Percentiles rank a stretch among this genome's conserved stretches.
Evolutionary conservation across 768 basidiomycete genomes (phyloP).

Genomic region (Lyophyllum semitale): DNA sequence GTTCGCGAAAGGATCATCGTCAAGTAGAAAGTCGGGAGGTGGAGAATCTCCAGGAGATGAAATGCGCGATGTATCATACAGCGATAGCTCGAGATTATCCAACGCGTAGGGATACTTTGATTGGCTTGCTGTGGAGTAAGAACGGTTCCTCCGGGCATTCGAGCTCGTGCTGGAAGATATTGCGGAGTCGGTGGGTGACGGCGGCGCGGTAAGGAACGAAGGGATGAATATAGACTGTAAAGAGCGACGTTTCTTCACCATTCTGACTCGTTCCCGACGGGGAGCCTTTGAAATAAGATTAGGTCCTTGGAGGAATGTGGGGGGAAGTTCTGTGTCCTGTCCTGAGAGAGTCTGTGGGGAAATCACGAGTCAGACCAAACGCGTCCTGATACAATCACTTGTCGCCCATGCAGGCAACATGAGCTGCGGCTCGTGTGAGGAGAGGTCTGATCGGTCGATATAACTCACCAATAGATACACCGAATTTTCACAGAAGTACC

Average conservation of each 20-base stretch:
- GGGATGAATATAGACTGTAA: constrained; percentile 54
- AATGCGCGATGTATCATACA: constrained; percentile 20
- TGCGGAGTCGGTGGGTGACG: constrained; percentile 24
- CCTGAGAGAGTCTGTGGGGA: constrained; percentile 20
- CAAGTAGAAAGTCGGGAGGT: constrained; percentile 52
- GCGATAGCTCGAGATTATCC: constrained; percentile 8
- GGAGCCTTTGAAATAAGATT: constrained; percentile 3
- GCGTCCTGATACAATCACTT: constrained; percentile 14
- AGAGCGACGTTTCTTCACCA: constrained; percentile 55
- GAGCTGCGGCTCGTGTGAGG: constrained; percentile 9
- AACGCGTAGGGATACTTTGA: constrained; percentile 6
- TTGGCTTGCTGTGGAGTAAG: constrained; percentile 23
- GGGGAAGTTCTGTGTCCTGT: constrained; percentile 11
- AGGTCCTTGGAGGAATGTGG: constrained; percentile 3
- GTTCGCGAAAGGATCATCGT: constrained; percentile 78
- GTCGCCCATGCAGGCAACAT: constrained; percentile 6
- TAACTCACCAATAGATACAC: constrained; percentile 30
- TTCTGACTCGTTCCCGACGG: constrained; percentile 23
- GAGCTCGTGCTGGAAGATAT: constrained; percentile 15
- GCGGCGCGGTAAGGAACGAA: constrained; percentile 41
- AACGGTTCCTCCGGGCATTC: constrained; percentile 21
- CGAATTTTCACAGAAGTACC: constrained; percentile 17
- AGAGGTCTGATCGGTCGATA: constrained; percentile 3
- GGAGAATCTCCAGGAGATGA: constrained; percentile 28
- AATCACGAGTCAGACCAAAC: constrained; percentile 17